Evolutionary conservation across 2,329 filamentous ascomycete species (phyloP).

Genomic region (Stylonectria norvegica): DNA sequence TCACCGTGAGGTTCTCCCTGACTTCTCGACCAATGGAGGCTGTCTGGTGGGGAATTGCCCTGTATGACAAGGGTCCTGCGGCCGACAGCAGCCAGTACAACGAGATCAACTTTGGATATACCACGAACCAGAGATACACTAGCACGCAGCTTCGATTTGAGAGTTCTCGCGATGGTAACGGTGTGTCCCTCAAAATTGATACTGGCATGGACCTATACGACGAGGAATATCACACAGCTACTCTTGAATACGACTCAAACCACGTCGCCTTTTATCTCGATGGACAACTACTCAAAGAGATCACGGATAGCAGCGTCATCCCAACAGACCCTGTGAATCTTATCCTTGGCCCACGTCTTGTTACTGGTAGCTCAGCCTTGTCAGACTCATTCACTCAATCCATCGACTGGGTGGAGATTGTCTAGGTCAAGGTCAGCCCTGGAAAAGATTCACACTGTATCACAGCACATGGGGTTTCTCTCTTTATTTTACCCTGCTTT

Average conservation of each 20-base stretch:
- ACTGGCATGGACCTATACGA: conserved; percentile 13
- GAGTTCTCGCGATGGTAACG: conserved; percentile 9
- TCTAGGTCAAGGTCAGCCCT: no score
- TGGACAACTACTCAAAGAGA: conserved; percentile 6
- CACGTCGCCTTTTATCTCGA: conserved; percentile 16
- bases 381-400: conserved; percentile 13
- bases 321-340: conserved; percentile 17
- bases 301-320: conserved; percentile 12
- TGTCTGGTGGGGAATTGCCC: conserved; percentile 20
- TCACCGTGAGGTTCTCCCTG: conserved; percentile 14
- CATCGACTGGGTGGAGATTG: conserved; percentile 19
- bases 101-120: conserved; percentile 23
- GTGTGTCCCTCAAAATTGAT: conserved; percentile 6
- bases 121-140: conserved; percentile 8
- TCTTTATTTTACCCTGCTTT: no score
- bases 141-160: conserved; percentile 13
- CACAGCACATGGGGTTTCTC: no score
- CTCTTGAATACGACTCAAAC: conserved; percentile 13
- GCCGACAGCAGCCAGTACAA: conserved; percentile 9
- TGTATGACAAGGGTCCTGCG: conserved; percentile 11
- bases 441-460: no score
- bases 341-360: conserved; percentile 13
- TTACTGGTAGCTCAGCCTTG: conserved; percentile 3
- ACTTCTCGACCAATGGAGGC: conserved; percentile 7
- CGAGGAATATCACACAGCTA: conserved; percentile 13